Evolutionary conservation across 2,329 filamentous ascomycete species (phyloP), one percentile per base, ranked within the genome.

Genomic region (Fusarium ramigenum): DNA sequence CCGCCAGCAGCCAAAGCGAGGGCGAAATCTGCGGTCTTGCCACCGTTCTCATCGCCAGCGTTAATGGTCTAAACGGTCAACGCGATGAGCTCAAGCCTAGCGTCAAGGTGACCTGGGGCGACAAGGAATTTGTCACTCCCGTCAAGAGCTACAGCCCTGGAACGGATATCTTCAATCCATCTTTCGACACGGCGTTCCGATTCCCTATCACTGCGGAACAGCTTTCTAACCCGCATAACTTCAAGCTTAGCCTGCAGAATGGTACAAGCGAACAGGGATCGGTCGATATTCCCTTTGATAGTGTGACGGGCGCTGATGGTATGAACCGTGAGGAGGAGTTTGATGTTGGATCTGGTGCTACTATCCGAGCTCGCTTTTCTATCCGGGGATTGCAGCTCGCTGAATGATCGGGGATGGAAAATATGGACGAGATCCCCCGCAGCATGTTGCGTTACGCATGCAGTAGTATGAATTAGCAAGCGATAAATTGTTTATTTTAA

Each of bases 41-140:
- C 25, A 62, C 74, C 2, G 75, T 78, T 1, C 75, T 78, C 6
- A 77, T 78, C 42, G 75, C 76, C 9, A 47, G 63, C 19, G 76
- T 75, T 9, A 44, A 19, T 8, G 74, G 76, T 1, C 58, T 78
- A 0, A 58, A 64, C 14, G 75, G 76, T 1, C 76, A 78, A 11
- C 76, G 75, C 34, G 76, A 78, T 6, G 75, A 78, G 36, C 75
- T 78, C 54, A 77, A 75, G 37, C 76, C 76, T 0, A 76, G 73
- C 49, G 76, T 78, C 14, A 78, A 78, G 53, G 73, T 78, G 0
- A 58, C 59, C 2, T 77, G 74, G 75, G 75, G 76, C 4, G 65
- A 75, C 53, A 77, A 77, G 58, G 76, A 78, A 9, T 77, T 75
- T 4, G 66, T 58, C 36, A 78, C 76, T 0, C 68, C 76, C 7